These are phyloP conservation scores for Pleurotus tuoliensis DNA, from an alignment of 768 basidiomycete species.

Conservation along the genomic window DNA sequence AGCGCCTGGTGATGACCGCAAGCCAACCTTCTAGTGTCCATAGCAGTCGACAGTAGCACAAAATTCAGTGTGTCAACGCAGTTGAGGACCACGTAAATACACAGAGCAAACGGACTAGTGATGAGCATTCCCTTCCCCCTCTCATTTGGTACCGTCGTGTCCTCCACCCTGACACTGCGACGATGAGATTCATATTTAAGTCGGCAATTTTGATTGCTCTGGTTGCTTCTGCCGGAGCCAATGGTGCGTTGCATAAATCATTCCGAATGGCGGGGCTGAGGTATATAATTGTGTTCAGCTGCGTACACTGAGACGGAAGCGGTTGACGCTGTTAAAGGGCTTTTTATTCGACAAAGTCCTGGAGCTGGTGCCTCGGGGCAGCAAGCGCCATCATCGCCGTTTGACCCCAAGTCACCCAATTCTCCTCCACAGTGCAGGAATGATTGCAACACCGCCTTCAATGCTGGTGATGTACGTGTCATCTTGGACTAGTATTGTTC, in stretches of 20 bases:
- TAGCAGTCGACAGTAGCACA: neutral
- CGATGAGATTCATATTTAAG: constrained; percentile 1
- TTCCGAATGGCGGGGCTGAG: neutral
- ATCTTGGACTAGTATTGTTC: neutral
- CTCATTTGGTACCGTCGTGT: neutral
- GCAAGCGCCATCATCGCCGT: constrained; percentile 1
- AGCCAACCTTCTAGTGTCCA: constrained; percentile 4
- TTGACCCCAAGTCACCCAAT: constrained; percentile 3
- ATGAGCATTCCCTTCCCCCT: neutral
- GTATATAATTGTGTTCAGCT: neutral
- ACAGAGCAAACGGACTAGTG: neutral
- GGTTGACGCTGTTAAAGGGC: neutral
- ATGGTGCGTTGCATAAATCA: neutral
- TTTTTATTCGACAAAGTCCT: constrained; percentile 3
- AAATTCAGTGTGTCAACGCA: constrained; percentile 1
- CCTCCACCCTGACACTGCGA: neutral
- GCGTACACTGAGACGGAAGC: constrained; percentile 3
- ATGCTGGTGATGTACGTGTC: neutral
- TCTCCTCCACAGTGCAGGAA: neutral
- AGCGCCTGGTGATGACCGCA: neutral
- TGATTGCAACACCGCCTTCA: neutral
- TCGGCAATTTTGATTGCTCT: neutral
- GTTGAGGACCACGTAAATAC: neutral
- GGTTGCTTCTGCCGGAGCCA: neutral
- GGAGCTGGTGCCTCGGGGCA: neutral